These are phyloP conservation scores for Fomitopsis schrenkii DNA, from an alignment of 1,284 basidiomycete species.

Conservation along the genomic window DNA sequence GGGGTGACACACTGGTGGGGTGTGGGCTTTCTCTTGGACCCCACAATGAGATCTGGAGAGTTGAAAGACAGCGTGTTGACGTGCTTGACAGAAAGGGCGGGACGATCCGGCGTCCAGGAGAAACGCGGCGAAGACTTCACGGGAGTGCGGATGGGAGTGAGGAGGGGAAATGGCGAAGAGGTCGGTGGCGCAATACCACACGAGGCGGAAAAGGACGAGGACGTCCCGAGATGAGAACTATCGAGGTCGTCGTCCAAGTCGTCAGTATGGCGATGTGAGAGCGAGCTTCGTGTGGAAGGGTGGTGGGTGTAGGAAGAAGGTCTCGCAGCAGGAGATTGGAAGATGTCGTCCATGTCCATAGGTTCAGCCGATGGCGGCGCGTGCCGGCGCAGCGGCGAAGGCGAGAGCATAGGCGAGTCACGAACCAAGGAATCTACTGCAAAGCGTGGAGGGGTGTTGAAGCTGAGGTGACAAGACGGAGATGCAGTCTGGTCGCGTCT, in stretches of 20 bases:
- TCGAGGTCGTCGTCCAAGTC: slow-evolving; percentile 49
- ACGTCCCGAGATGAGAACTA: slow-evolving; percentile 45
- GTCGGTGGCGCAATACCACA: slow-evolving; percentile 38
- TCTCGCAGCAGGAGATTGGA: slow-evolving; percentile 48
- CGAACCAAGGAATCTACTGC: slow-evolving; percentile 29
- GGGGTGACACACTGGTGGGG: slow-evolving; percentile 47
- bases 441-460: slow-evolving; percentile 34
- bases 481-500: slow-evolving; percentile 40
- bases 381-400: slow-evolving; percentile 49
- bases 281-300: slow-evolving; percentile 25
- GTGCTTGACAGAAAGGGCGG: slow-evolving; percentile 28
- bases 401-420: slow-evolving; percentile 55
- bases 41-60: slow-evolving; percentile 23
- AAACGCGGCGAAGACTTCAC: slow-evolving; percentile 41
- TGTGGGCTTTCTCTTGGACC: slow-evolving; percentile 66
- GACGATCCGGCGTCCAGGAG: slow-evolving; percentile 21
- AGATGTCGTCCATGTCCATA: slow-evolving; percentile 42
- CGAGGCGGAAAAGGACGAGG: slow-evolving; percentile 34
- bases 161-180: slow-evolving; percentile 22
- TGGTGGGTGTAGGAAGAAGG: slow-evolving; percentile 37
- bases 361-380: slow-evolving; percentile 26
- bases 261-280: slow-evolving; percentile 17
- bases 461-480: slow-evolving; percentile 39
- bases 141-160: slow-evolving; percentile 47
- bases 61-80: slow-evolving; percentile 20